Percentiles rank a stretch among this genome's conserved stretches.
Evolutionary conservation across 2,329 filamentous ascomycete genomes (phyloP).

Genomic region (Neonectria hederae): DNA sequence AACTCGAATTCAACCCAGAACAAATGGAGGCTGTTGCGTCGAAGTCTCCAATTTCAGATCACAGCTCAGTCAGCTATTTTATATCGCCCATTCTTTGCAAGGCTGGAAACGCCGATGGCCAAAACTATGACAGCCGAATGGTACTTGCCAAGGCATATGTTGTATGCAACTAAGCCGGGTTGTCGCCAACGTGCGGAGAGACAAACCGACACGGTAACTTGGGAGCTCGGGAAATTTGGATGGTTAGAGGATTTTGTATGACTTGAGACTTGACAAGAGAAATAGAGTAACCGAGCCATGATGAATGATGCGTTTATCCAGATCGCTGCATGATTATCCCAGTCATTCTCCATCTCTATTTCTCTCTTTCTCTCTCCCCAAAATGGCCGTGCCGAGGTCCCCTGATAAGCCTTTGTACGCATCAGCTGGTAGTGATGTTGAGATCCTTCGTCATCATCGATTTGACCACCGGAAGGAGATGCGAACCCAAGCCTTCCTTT

Average conservation of each 20-base stretch:
- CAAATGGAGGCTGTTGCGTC: background rate
- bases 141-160: constrained; percentile 21
- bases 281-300: too few species aligned
- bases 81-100: constrained; percentile 22
- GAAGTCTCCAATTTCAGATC: rapidly evolving
- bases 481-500: too few species aligned
- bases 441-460: too few species aligned
- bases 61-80: background rate
- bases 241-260: background rate
- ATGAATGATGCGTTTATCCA: too few species aligned
- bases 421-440: too few species aligned
- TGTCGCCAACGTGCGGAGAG: background rate
- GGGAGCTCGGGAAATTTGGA: background rate
- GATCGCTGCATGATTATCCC: background rate
- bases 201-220: background rate
- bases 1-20: background rate
- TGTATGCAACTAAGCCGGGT: constrained; percentile 21
- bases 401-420: too few species aligned
- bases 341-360: too few species aligned
- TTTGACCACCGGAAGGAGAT: too few species aligned
- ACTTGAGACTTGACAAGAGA: background rate
- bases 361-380: too few species aligned
- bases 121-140: background rate
- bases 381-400: too few species aligned
- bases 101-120: constrained; percentile 15